Evolutionary conservation across 2,329 filamentous ascomycete genomes (phyloP), one percentile per base, ranked within the genome.

Genomic region (Botrytis fragariae): DNA sequence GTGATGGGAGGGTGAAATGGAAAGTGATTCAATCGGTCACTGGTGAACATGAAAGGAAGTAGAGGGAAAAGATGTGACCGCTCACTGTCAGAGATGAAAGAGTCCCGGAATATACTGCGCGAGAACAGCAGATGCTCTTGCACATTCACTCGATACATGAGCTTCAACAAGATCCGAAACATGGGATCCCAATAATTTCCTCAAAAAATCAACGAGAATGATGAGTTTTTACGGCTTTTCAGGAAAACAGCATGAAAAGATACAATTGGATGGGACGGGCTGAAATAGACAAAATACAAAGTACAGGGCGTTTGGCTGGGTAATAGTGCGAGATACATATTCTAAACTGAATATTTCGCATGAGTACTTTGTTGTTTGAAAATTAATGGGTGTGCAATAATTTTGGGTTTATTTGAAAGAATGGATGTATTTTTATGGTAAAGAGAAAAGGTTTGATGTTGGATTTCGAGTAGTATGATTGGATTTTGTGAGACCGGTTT

Each of bases 31-130:
- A 9, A 22, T 12, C 32, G 32, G 18, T 22, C 18, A 35, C 8
- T 20, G 18, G 29, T 4, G 35, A 29, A 22, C 2, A 29, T 57
- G 14, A 8, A n/a, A 35, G 10, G 20, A 25, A 22, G 18, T 4
- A 37, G 18, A 20, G 32, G 9, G 32, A 20, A 4, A 20, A 10
- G 3, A 22, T 32, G 1, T 20, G 29, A 20, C 18, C 29, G 20
- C n/a, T 59, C n/a, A 59, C 16, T 5, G 29, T 4, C 29, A 35
- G 54, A 20, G 18, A 54, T 54, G 5, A 16, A 51, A 51, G 51
- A 18, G 25, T n/a, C 5, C 5, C 3, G 6, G 0, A 4, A 54
- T 29, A 6, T 1, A 10, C 51, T 59, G 3, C 8, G 8, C 2
- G n/a, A 59, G 22, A 20, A 12, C 1, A 20, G 29, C 29, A 59